Base-by-base conservation (phyloP, 768 basidiomycete species). In the Scleroderma bovista region DNA sequence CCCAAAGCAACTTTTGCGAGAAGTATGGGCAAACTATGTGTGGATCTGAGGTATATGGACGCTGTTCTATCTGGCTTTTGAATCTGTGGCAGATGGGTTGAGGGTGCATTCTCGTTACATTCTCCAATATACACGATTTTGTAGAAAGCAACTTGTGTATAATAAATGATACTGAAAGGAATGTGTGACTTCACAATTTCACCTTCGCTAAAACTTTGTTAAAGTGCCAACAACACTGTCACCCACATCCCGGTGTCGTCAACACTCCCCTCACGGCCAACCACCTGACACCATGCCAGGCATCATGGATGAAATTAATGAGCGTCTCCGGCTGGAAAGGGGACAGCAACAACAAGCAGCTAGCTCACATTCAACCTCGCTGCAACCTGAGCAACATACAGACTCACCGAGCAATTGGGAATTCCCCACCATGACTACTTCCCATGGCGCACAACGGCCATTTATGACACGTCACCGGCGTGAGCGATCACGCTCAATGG, bases 11-110 rank as follows among this genome's bases (percentile, higher is more conserved):
- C 33, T 94, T 95, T 63, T 86, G 86, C 58, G 78, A 83, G 34
- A 80, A 88, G 1, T 91, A 90, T 57, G 84, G 88, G 1, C 81
- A 85, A 2, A 84, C 80, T 2, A 86, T 86, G 81, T 77, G 78
- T 2, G 88, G 88, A 7, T 77, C 78, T 3, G 75, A 77, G 7
- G 64, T 68, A 19, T 83, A 91, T 3, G 90, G 89, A 0, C 77
- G 80, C 48, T 71, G 79, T 23, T 75, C 69, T 52, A 76, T 95
- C 42, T 92, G 88, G 86, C 60, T 95, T 16, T 72, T 76, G 6
- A 93, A 90, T 58, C 75, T 51, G 81, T 90, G 12, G 92, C 93
- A 63, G 89, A 93, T 61, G 74, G 72, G 9, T 60, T 93, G 3
- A 71, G 90, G 16, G 76, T 77, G 83, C n/a, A n/a, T n/a, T n/a